Evolutionary conservation across 805 yeast genomes (phyloP).

Genomic region (Saccharomycopsis sp.): DNA sequence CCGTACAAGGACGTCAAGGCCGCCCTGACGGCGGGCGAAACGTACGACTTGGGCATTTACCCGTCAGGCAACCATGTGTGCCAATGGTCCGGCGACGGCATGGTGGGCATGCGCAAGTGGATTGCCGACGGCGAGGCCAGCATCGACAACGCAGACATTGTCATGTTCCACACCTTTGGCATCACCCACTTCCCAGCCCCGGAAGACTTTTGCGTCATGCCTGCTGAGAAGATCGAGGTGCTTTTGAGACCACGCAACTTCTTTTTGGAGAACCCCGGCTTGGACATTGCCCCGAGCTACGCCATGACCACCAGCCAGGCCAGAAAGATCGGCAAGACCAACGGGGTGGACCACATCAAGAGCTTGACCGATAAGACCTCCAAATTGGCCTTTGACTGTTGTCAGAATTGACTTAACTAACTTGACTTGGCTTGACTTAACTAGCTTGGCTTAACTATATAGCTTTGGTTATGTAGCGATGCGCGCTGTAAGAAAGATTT

Average conservation of each 20-base stretch:
- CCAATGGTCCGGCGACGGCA: constrained; percentile 65
- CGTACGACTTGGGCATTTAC: constrained; percentile 36
- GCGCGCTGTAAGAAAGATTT: no score
- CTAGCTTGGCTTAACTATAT: no score
- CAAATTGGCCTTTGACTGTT: constrained; percentile 6
- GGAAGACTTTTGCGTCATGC: constrained; percentile 86
- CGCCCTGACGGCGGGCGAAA: constrained; percentile 31
- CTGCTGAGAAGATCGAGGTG: constrained; percentile 71
- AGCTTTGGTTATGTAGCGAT: no score
- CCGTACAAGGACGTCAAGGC: constrained; percentile 47
- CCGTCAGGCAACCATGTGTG: constrained; percentile 78
- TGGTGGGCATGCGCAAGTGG: constrained; percentile 61
- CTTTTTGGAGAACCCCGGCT: constrained; percentile 67
- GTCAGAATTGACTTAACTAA: no score
- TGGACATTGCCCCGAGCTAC: constrained; percentile 64
- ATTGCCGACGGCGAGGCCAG: constrained; percentile 50
- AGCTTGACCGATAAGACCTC: constrained; percentile 31
- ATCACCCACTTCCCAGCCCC: constrained; percentile 83
- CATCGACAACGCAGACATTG: constrained; percentile 60
- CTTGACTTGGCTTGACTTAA: no score
- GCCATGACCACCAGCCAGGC: constrained; percentile 40
- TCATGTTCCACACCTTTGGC: constrained; percentile 76
- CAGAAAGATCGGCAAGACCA: constrained; percentile 27
- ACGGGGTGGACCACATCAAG: constrained; percentile 29
- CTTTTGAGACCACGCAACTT: constrained; percentile 72